phyloP scores from a whole-genome alignment of 1,284 basidiomycete species.

The Inonotus hispidus region DNA sequence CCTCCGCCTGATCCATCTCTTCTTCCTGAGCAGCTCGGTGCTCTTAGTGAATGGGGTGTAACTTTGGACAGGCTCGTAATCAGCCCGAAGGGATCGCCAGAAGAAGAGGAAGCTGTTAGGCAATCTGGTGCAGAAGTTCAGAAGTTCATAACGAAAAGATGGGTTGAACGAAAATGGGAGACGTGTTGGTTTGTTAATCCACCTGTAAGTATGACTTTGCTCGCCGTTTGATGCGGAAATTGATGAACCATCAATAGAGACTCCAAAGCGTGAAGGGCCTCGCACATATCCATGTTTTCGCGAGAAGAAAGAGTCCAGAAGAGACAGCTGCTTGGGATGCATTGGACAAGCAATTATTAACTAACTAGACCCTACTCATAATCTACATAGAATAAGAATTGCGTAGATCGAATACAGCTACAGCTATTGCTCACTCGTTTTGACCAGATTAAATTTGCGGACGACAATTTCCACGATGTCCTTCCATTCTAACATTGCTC shows the following conservation, averaged over 20 bases:
- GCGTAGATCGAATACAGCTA: background rate
- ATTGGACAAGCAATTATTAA: background rate
- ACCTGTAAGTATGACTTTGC: conserved; percentile 44
- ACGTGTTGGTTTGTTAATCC: conserved; percentile 86
- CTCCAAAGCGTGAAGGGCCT: conserved; percentile 74
- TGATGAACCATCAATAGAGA: conserved; percentile 38
- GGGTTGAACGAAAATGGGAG: conserved; percentile 69
- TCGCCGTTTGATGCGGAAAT: background rate
- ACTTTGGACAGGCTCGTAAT: conserved; percentile 54
- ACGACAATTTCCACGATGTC: conserved; percentile 73
- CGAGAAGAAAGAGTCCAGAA: conserved; percentile 40
- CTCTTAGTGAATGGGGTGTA: conserved; percentile 63
- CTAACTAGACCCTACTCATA: background rate
- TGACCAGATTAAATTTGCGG: conserved; percentile 42
- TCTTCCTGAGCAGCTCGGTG: conserved; percentile 51
- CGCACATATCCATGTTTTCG: conserved; percentile 79
- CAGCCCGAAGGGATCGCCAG: conserved; percentile 41
- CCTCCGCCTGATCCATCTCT: conserved; percentile 59
- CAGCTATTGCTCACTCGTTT: background rate
- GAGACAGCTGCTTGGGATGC: conserved; percentile 5
- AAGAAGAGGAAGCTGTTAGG: conserved; percentile 47
- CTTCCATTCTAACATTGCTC: conserved; percentile 91
- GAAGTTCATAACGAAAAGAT: conserved; percentile 54
- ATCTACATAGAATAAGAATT: background rate
- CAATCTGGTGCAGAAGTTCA: conserved; percentile 52